Evolutionary conservation across 2,329 filamentous ascomycete genomes (phyloP).

Genomic region (Colletotrichum sp.): DNA sequence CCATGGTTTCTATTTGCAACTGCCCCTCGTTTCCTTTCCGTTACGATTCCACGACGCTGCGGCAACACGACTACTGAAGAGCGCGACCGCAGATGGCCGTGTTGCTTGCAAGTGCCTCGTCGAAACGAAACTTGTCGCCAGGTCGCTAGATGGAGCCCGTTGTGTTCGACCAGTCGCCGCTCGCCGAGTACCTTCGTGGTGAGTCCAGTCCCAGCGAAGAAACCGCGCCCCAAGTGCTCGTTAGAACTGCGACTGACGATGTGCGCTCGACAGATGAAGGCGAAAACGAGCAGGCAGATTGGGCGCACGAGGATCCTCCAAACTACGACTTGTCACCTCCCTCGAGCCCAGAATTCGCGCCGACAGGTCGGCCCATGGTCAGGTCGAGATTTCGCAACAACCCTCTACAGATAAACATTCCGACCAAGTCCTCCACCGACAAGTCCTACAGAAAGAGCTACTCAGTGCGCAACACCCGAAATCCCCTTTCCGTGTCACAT

Average conservation of each 20-base stretch:
- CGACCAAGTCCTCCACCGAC: conserved; percentile 43
- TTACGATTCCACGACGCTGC: conserved; percentile 5
- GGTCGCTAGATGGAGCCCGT: conserved; percentile 76
- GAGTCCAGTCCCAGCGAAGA: conserved; percentile 32
- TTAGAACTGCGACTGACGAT: conserved; percentile 23
- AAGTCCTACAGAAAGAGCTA: conserved; percentile 52
- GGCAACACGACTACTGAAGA: conserved; percentile 1
- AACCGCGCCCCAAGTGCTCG: not conserved
- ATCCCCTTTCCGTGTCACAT: conserved; percentile 24
- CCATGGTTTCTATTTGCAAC: not conserved
- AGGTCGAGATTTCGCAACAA: conserved; percentile 58
- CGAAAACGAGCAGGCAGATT: conserved; percentile 51
- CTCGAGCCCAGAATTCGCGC: conserved; percentile 59
- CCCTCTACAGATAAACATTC: conserved; percentile 48
- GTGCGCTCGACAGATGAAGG: conserved; percentile 48
- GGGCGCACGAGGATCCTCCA: conserved; percentile 45
- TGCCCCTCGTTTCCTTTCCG: not conserved
- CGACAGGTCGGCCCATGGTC: conserved; percentile 59
- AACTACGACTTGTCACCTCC: conserved; percentile 50
- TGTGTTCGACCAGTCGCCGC: conserved; percentile 83
- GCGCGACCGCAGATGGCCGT: conserved; percentile 19
- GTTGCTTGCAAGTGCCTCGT: conserved; percentile 17
- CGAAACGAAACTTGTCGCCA: conserved; percentile 10
- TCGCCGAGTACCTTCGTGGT: conserved; percentile 93
- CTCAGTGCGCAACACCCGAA: conserved; percentile 46